phyloP scores from a whole-genome alignment of 176 grass and related monocot species.

The Lolium perenne region DNA sequence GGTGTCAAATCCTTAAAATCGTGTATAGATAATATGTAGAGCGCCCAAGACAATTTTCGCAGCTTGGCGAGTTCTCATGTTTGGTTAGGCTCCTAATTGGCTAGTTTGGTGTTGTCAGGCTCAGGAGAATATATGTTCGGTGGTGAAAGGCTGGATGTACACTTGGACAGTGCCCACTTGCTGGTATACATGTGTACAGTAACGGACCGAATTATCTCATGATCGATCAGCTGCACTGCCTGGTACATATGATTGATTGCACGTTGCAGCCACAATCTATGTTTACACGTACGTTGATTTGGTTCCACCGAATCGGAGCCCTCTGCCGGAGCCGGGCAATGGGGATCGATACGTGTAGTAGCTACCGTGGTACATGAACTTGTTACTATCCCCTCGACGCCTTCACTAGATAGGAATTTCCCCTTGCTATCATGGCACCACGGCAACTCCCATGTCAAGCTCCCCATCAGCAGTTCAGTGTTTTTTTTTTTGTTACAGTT shows the following conservation, averaged over 20 bases:
- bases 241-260: not conserved
- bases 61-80: slow-evolving; percentile 6
- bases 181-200: not conserved
- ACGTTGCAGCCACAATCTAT: not conserved
- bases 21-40: not conserved
- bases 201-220: not conserved
- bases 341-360: too few relatives aligned
- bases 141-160: slow-evolving; percentile 32
- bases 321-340: too few relatives aligned
- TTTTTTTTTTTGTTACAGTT: too few relatives aligned
- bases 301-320: not conserved
- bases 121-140: slow-evolving; percentile 46
- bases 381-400: too few relatives aligned
- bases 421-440: too few relatives aligned
- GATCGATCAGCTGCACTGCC: not conserved
- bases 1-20: not conserved
- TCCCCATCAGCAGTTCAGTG: too few relatives aligned
- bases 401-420: too few relatives aligned
- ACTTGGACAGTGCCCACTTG: slow-evolving; percentile 38
- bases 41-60: not conserved
- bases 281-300: not conserved
- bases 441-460: too few relatives aligned
- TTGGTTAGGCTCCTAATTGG: not conserved
- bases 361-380: too few relatives aligned
- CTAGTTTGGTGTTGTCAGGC: slow-evolving; percentile 13